Evolutionary conservation across 495 filamentous ascomycete genomes (phyloP), one percentile per base, ranked within the genome.

Genomic region (Aspergillus hancockii): DNA sequence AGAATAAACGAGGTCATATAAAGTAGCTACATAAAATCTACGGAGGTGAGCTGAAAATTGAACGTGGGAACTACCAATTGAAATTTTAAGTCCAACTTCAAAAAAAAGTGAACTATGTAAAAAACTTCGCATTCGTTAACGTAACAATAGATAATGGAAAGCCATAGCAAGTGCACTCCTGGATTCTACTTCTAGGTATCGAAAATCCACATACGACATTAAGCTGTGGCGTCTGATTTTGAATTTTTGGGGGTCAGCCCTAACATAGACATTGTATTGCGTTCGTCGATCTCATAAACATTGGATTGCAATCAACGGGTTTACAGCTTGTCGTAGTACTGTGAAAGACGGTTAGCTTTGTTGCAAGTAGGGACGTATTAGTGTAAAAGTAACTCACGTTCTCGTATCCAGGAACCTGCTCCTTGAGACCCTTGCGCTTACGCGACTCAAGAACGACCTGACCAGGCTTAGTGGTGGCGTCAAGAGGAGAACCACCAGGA

Each of bases 321-420:
- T 79, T 96, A 97, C 81, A 97, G 88, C 90, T 96, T 96, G 88
- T 97, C 93, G 81, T 97, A 97, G 89, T 97, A 97, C 92, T 97
- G 66, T 60, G 67, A 5, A 61, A 18, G 45, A 34, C 36, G 52
- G 75, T 92, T 83, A 93, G 87, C 62, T 73, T 41, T 51, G n/a
- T 54, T n/a, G 36, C 9, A 40, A 22, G 28, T 23, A n/a, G 7
- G 23, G 0, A 12, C 28, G 19, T n/a, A n/a, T n/a, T n/a, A n/a
- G n/a, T n/a, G 8, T 45, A 23, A 38, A 57, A 49, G 18, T 55
- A 58, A 90, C 91, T 92, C 88, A 96, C 92, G 83, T 97, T 94
- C 65, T 89, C 90, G 80, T 89, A 85, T 73, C 87, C 88, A 62
- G 93, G 93, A 70, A 96, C 90, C 63, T 90, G 83, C 71, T 87